Evolutionary conservation across 164 flowering plant species (phyloP).

Genomic region (Nelumbo lutea): DNA sequence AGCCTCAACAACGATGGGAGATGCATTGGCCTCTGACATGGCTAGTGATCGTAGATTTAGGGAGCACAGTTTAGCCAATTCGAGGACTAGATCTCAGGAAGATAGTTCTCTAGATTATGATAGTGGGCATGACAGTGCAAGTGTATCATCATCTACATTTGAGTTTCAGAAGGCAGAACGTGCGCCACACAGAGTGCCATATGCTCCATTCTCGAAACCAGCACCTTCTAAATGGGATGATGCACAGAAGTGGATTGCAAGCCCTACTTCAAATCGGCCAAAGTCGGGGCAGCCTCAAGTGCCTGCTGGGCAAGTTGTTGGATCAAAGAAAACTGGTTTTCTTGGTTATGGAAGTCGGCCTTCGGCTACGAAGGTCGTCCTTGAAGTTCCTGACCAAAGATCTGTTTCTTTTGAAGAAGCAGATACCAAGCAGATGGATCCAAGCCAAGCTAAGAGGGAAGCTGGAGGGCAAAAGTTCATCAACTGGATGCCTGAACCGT

Average conservation of each 20-base stretch:
- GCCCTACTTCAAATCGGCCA: constrained; percentile 60
- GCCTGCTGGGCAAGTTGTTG: constrained; percentile 31
- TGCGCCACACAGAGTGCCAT: constrained; percentile 48
- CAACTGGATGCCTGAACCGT: constrained; percentile 41
- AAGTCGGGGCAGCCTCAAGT: constrained; percentile 34
- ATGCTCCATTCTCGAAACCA: constrained; percentile 61
- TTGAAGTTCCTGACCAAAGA: constrained; percentile 62
- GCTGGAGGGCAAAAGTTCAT: constrained; percentile 38
- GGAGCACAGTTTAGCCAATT: constrained; percentile 31
- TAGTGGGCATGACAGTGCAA: constrained; percentile 33
- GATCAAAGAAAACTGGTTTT: constrained; percentile 31
- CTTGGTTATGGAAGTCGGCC: constrained; percentile 48
- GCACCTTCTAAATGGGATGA: constrained; percentile 96
- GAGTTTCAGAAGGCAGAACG: constrained; percentile 74
- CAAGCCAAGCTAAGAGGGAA: constrained; percentile 41
- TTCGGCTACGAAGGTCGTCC: constrained; percentile 45
- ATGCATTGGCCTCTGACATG: constrained; percentile 24
- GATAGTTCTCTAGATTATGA: constrained; percentile 43
- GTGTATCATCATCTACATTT: constrained; percentile 37
- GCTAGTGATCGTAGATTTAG: constrained; percentile 33
- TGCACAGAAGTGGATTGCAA: constrained; percentile 93
- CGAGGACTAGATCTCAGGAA: constrained; percentile 41
- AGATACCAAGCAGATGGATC: constrained; percentile 68
- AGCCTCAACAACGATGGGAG: constrained; percentile 21
- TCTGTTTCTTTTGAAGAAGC: constrained; percentile 49